A percentile compares a stretch with the other conserved stretches of the same genome.
Evolutionary conservation across 2,329 filamentous ascomycete species (phyloP).

Genomic region (Colletotrichum limetticola): DNA sequence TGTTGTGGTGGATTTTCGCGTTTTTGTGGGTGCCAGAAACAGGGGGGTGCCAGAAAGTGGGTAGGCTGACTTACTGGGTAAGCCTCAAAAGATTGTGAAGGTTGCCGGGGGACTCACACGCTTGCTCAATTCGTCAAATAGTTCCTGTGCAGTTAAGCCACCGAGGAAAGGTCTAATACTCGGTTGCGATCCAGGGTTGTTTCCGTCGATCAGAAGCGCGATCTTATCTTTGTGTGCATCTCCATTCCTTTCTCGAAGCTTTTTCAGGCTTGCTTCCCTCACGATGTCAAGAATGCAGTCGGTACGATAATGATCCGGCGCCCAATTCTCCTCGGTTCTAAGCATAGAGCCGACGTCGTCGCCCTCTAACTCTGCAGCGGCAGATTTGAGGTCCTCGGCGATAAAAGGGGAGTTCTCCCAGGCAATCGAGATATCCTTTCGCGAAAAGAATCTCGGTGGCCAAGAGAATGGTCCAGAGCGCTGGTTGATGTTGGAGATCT

Average conservation of each 20-base stretch:
- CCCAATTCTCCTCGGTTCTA: not conserved
- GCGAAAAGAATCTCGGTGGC: not conserved
- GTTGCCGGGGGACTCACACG: not conserved
- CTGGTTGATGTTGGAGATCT: not conserved
- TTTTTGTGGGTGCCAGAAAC: no score
- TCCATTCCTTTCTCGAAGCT: not conserved
- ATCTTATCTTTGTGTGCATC: not conserved
- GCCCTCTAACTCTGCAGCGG: not conserved
- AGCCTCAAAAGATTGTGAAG: no score
- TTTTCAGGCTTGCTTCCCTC: not conserved
- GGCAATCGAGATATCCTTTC: not conserved
- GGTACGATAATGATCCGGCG: not conserved
- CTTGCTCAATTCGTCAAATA: not conserved
- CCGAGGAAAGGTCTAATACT: not conserved
- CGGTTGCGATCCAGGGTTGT: rapidly evolving
- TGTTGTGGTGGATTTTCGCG: no score
- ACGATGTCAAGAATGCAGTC: not conserved
- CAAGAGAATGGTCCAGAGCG: not conserved
- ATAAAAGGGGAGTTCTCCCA: not conserved
- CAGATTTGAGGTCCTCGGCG: no score
- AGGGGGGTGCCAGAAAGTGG: no score
- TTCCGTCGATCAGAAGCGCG: not conserved
- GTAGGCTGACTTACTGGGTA: no score
- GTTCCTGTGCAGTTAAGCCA: not conserved
- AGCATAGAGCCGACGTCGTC: not conserved